These are phyloP conservation scores for Paramecium tetraurelia DNA, from an alignment of 73 alveolate genomes.

Conservation along the genomic window DNA sequence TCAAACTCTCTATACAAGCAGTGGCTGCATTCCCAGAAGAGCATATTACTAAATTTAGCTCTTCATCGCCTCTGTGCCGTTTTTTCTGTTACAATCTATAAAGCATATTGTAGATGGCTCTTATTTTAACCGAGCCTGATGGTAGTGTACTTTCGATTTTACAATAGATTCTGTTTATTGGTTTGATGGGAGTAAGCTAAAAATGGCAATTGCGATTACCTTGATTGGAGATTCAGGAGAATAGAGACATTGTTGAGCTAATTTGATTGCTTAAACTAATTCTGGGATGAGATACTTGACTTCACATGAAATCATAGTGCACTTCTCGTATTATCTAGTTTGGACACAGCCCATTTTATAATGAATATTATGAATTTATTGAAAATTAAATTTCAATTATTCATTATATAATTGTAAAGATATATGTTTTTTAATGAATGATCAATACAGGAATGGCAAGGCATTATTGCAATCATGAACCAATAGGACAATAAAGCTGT, in stretches of 20 bases:
- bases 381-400: not conserved
- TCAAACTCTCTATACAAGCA: not conserved
- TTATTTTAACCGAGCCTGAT: slow-evolving; percentile 2
- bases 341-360: not conserved
- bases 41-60: not conserved
- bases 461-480: slow-evolving; percentile 22
- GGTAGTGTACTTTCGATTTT: not conserved
- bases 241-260: not conserved
- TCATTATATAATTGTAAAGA: not conserved
- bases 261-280: not conserved
- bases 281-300: not conserved
- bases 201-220: not conserved
- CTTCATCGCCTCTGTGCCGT: not conserved
- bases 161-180: not conserved
- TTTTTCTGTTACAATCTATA: not conserved
- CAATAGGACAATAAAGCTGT: not conserved
- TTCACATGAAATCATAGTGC: not conserved
- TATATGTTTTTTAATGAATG: not conserved
- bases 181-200: not conserved
- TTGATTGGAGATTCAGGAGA: not conserved
- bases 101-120: not conserved
- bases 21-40: not conserved
- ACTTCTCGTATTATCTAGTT: not conserved
- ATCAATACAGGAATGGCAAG: not conserved
- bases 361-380: not conserved